Conservation (phyloP, 2,329 filamentous ascomycete genomes). For the Diaporthe eres region DNA sequence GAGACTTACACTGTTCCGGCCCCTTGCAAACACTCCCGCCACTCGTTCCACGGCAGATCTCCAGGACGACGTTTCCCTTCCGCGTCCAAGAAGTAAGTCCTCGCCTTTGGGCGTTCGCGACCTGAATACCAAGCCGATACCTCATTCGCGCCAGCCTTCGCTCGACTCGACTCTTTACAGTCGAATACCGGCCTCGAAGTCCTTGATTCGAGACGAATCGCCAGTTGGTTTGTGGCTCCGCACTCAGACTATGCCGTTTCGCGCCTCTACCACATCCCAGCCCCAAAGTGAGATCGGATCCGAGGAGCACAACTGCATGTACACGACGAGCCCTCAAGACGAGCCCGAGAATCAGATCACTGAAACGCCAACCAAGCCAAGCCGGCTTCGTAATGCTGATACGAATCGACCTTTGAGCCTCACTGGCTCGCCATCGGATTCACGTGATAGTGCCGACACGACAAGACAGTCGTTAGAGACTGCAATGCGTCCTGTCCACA, state of each 20-base stretch:
- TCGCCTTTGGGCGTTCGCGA: conserved; percentile 3
- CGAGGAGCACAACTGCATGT: background rate
- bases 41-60: background rate
- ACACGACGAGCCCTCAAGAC: background rate
- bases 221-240: conserved; percentile 40
- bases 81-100: conserved; percentile 32
- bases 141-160: conserved; percentile 23
- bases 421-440: background rate
- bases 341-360: background rate
- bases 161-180: conserved; percentile 20
- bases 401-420: background rate
- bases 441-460: background rate
- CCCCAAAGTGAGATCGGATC: conserved; percentile 26
- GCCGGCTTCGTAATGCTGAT: background rate
- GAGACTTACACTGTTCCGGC: background rate
- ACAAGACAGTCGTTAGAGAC: background rate
- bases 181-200: conserved; percentile 36
- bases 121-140: background rate
- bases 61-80: background rate
- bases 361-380: background rate
- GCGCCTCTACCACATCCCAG: conserved; percentile 19
- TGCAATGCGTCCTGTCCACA: background rate
- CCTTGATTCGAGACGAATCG: conserved; percentile 38
- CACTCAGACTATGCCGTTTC: conserved; percentile 37
- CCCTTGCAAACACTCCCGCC: conserved; percentile 24